phyloP scores from a whole-genome alignment of 2,329 filamentous ascomycete species.

The Neophaeococcomyces mojaviensis region DNA sequence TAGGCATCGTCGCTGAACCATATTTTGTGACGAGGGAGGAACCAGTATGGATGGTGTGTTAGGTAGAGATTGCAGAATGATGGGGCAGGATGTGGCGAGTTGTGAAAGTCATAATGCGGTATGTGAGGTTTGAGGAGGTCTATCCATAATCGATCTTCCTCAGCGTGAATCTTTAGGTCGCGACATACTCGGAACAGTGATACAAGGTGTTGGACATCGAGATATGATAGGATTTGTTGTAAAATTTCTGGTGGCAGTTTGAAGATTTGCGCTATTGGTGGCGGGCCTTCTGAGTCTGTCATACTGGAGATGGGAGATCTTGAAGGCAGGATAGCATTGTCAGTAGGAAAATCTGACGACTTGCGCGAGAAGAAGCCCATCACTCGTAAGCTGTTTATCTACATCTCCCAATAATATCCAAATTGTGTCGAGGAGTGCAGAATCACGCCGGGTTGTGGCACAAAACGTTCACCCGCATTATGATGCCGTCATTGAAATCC shows the following conservation, averaged over 20 bases:
- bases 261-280: slow-evolving; percentile 9
- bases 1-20: slow-evolving; percentile 76
- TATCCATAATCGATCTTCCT: slow-evolving; percentile 66
- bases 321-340: too few species aligned
- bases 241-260: slow-evolving; percentile 67
- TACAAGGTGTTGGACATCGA: slow-evolving; percentile 59
- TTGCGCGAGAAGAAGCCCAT: too few species aligned
- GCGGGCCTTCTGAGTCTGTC: neutral
- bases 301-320: neutral
- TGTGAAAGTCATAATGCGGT: slow-evolving; percentile 45
- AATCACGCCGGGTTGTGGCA: too few species aligned
- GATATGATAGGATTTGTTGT: slow-evolving; percentile 59
- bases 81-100: slow-evolving; percentile 47
- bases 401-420: too few species aligned
- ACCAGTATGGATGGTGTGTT: slow-evolving; percentile 75
- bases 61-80: slow-evolving; percentile 66
- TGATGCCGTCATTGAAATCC: too few species aligned
- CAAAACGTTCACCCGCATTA: too few species aligned
- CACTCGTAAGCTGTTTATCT: too few species aligned
- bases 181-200: slow-evolving; percentile 55
- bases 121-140: slow-evolving; percentile 61
- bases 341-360: too few species aligned
- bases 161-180: slow-evolving; percentile 50
- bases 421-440: too few species aligned
- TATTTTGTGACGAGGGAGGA: slow-evolving; percentile 68